Evolutionary conservation across 352 stramenopile genomes (phyloP), one percentile per base, ranked within the genome.

Genomic region (Globisporangium iwayamae): DNA sequence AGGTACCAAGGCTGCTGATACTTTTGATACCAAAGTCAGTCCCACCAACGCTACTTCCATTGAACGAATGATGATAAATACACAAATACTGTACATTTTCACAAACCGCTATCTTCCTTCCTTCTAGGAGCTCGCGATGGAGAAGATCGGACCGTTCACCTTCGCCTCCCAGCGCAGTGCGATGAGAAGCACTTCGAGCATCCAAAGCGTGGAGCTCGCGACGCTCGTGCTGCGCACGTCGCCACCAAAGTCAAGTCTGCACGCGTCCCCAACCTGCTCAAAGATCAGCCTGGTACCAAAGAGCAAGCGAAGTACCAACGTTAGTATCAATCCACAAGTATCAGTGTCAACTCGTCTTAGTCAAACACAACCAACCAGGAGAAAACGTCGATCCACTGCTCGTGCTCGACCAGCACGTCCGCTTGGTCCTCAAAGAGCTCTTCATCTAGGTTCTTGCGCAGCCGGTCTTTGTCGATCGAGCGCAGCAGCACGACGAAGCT

Each of bases 171-270:
- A 91, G 3, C 75, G 78, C 54, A 89, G 66, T 11, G 75, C 74
- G 14, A 91, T 81, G 34, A 87, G 66, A 57, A 89, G 66, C 32
- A 87, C 76, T 53, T 90, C 78, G 28, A 90, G 71, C 75, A 90
- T 85, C 78, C 81, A 90, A 34, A 81, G 67, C 38, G 73, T 69
- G n/a, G 73, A 75, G 22, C 67, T 76, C 22, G 75, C 74, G 10
- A 72, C 72, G 7, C 64, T 62, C 5, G 73, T 87, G 52, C 76
- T 68, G 48, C 63, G 58, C 10, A 85, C 63, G n/a, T 74, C 72
- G 1, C 80, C 80, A 3, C 81, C 78, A 54, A 85, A 90, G 39
- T 73, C 76, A 43, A 85, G 78, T 13, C 66, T 51, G 13, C 73
- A 71, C 43, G 69, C 51, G 34, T 78, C 66, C 3, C 65, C 63